Percentiles rank a stretch among this genome's conserved stretches.
Conservation (phyloP, 495 filamentous ascomycete genomes). For the Aspergillus mulundensis region DNA sequence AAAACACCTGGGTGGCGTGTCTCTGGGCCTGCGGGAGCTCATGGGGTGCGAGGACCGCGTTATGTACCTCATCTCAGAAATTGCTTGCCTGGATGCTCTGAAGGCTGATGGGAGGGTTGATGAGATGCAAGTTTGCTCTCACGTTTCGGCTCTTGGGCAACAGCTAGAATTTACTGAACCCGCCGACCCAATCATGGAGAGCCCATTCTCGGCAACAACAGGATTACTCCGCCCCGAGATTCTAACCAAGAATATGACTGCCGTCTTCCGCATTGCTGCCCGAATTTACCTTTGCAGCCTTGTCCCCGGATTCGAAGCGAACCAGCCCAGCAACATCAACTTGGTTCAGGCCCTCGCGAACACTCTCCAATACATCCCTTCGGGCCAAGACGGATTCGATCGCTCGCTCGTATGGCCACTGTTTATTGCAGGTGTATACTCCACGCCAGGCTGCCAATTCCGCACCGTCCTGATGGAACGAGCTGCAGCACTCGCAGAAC, state of each 20-base stretch:
- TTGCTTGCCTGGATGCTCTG: slow-evolving; percentile 87
- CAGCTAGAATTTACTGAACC: slow-evolving; percentile 80
- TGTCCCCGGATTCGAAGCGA: slow-evolving; percentile 78
- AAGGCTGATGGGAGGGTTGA: slow-evolving; percentile 75
- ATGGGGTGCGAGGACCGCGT: slow-evolving; percentile 98
- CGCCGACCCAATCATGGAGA: slow-evolving; percentile 51
- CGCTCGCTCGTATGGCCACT: slow-evolving; percentile 90
- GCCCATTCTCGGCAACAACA: slow-evolving; percentile 46
- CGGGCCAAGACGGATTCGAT: slow-evolving; percentile 78
- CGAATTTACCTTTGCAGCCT: slow-evolving; percentile 93
- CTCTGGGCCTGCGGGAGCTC: slow-evolving; percentile 78
- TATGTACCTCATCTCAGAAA: slow-evolving; percentile 98
- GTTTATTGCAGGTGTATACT: slow-evolving; percentile 76
- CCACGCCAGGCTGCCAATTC: slow-evolving; percentile 65
- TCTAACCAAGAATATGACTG: slow-evolving; percentile 79
- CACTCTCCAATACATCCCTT: slow-evolving; percentile 72
- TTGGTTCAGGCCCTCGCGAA: slow-evolving; percentile 70
- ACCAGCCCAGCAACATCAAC: slow-evolving; percentile 62
- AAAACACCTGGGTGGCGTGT: slow-evolving; percentile 71
- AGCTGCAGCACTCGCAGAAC: slow-evolving; percentile 63
- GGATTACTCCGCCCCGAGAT: slow-evolving; percentile 77
- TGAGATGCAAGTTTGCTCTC: slow-evolving; percentile 75
- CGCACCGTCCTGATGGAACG: slow-evolving; percentile 71
- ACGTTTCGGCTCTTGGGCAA: slow-evolving; percentile 74
- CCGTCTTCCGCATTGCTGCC: slow-evolving; percentile 85